Percentiles rank a stretch among this genome's conserved stretches.
Conservation (phyloP, 129 eudicot species). For the Tagetes patula region DNA sequence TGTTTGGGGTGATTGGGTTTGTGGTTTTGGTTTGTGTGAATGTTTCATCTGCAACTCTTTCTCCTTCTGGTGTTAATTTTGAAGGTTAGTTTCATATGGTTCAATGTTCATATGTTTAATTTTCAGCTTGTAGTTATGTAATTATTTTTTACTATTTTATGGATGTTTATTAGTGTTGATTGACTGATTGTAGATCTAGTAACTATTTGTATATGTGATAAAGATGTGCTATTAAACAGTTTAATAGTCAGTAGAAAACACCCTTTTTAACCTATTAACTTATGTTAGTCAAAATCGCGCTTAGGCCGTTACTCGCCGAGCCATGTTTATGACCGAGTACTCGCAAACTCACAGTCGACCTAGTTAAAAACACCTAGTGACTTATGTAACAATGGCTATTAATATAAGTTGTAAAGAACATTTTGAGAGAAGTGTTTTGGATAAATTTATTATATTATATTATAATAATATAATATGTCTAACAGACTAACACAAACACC, state of each 20-base stretch:
- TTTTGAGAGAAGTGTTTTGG: not conserved
- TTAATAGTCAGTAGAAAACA: not conserved
- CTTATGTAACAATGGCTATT: too few relatives aligned
- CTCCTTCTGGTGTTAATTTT: constrained; percentile 95
- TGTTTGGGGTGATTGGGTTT: constrained; percentile 37
- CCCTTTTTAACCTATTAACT: not conserved
- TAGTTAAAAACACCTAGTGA: too few relatives aligned
- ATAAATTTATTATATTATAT: not conserved
- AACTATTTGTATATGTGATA: not conserved
- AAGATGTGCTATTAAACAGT: not conserved
- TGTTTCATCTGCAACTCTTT: constrained; percentile 73
- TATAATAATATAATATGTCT: not conserved
- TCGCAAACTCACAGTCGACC: too few relatives aligned
- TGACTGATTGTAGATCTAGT: constrained; percentile 23
- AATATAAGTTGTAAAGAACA: not conserved
- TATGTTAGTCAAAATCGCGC: too few relatives aligned
- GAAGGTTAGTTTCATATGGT: constrained; percentile 59
- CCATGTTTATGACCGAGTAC: too few relatives aligned
- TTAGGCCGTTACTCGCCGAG: too few relatives aligned
- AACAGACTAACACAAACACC: not conserved
- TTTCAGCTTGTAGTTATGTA: not conserved
- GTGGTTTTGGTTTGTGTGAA: constrained; percentile 48
- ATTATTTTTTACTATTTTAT: not conserved
- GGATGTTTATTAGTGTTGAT: constrained; percentile 8
- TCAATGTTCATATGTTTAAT: not conserved